Base-by-base conservation (phyloP, 169 alveolate species). In the Eimeria acervulina region DNA sequence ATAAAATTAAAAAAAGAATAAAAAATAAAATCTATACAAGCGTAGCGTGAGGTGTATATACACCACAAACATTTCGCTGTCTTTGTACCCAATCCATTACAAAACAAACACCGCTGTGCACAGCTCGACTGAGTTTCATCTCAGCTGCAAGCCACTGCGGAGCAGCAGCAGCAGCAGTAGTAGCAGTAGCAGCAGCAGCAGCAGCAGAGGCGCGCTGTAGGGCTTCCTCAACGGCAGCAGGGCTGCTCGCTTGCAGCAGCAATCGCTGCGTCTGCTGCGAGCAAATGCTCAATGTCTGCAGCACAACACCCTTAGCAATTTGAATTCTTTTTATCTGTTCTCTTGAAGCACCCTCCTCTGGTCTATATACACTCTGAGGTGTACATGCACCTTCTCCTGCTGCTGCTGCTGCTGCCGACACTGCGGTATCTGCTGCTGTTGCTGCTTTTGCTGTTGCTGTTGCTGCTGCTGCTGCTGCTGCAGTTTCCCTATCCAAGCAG, bases 121-220 rank as follows among this genome's bases (percentile, higher is more conserved):
- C 55, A 47, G 55, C 55, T 12, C 5, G 5, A 47, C 55, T 47
- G 12, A 47, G 55, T 47, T 47, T 47, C 12, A 12, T 47, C 55
- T 47, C 55, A 4, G 84, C 8, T 15, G 47, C 8, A 36, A 72
- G 51, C 36, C 89, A 33, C 26, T n/a, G 74, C 31, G 74, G 28
- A 63, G 74, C 74, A 63, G 74, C 74, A 63, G 74, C 74, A 63
- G 89, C 89, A 78, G 89, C 89, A 78, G 52, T 21, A 83, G 52
- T 40, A 26, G 70, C 92, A 26, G 55, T 8, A 31, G 74, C 47
- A 28, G 78, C 28, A 26, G 51, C 94, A 38, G 47, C 40, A 44
- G 80, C 81, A 61, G 68, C 42, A 61, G 94, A 8, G 36, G 66
- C 61, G 15, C 40, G 83, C 8, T 15, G 61, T 31, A 40, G 83